Evolutionary conservation across 495 filamentous ascomycete species (phyloP), one percentile per base, ranked within the genome.

Genomic region (Trichoderma parareesei): DNA sequence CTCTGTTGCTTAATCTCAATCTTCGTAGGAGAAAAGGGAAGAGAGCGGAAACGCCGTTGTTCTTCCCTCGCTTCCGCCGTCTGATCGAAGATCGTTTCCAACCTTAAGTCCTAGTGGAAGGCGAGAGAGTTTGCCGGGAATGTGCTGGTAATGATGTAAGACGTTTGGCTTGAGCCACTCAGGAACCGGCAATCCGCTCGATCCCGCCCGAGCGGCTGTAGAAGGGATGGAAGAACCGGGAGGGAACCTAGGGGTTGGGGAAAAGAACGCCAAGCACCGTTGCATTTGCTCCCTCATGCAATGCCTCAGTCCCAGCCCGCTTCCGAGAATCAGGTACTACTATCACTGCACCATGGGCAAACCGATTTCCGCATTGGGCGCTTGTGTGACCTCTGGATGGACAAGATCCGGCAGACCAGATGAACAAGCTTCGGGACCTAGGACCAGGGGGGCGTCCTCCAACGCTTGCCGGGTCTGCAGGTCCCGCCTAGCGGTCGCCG

Each of bases 301-400:
- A 37, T 5, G 9, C 18, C 27, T 35, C 53, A 33, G 37, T 57
- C 53, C 20, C 53, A 57, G 20, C 53, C 53, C 11, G 27, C 53
- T 35, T 57, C 53, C 33, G 53, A 57, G 18, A 38, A 35, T 35
- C 20, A 57, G 53, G 27, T 41, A 41, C 40, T 41, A 41, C 40
- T 41, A 6, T 6, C 11, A 35, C 53, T 57, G 53, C 53, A 16
- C 53, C 53, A 57, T 11, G 27, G 27, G 53, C 16, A 57, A 57
- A 57, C 7, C 7, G 53, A 57, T 57, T 57, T 57, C 53, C 53
- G 53, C 37, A 57, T 57, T 57, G 53, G 53, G 53, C 53, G 11
- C 53, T 37, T 57, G 53, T 57, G 53, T 57, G 53, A 57, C 27
- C 53, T 57, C 53, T 57, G 53, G 53, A 57, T 57, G 53, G 53